Conservation (phyloP, 2,329 filamentous ascomycete species). For the Apiospora koreana region DNA sequence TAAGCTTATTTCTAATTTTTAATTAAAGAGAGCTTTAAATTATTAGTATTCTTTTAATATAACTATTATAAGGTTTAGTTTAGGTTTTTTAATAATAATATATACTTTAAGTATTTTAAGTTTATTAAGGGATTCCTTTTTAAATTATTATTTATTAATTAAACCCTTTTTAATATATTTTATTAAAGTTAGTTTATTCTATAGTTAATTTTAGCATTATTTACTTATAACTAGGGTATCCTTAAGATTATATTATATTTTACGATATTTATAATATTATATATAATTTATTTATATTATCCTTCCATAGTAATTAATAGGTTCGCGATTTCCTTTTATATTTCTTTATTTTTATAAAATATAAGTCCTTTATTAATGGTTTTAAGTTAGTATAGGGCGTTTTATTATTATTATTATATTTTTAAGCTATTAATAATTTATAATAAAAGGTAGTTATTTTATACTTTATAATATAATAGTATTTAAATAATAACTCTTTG, state of each 20-base stretch:
- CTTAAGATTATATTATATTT: neutral
- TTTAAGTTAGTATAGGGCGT: neutral
- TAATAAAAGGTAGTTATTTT: neutral
- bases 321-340: neutral
- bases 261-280: neutral
- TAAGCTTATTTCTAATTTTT: neutral
- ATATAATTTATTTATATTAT: neutral
- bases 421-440: neutral
- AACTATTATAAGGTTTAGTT: neutral
- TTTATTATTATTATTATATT: neutral
- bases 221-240: neutral
- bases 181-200: neutral
- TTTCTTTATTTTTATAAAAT: neutral
- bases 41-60: neutral
- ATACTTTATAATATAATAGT: neutral
- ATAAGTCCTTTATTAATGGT: neutral
- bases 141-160: neutral
- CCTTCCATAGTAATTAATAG: neutral
- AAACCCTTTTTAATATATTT: neutral
- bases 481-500: too few relatives aligned
- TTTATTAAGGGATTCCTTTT: neutral
- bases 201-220: neutral
- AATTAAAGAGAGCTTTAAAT: neutral
- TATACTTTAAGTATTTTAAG: neutral
- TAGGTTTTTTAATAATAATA: neutral